These are phyloP conservation scores for Neocucurbitaria cava DNA, from an alignment of 2,329 filamentous ascomycete species.

Conservation along the genomic window DNA sequence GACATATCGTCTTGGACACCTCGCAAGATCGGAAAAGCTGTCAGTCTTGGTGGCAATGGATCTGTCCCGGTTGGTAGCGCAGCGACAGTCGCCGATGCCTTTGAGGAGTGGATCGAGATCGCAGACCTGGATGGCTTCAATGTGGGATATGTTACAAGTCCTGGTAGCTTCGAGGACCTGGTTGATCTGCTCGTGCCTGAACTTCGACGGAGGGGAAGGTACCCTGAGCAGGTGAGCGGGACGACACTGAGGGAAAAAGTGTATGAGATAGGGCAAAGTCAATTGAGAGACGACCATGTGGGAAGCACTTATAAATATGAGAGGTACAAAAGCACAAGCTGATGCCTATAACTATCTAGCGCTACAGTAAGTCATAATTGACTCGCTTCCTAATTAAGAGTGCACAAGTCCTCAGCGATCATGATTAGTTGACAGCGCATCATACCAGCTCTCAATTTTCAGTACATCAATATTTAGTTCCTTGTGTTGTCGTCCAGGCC, in stretches of 20 bases:
- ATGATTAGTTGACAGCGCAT: neutral
- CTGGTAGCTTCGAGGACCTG: slow-evolving; percentile 13
- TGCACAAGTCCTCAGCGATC: neutral
- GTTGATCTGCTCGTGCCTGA: slow-evolving; percentile 10
- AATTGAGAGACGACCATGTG: slow-evolving; percentile 9
- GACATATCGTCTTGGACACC: slow-evolving; percentile 15
- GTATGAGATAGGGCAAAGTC: slow-evolving; percentile 1
- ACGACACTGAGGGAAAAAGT: slow-evolving; percentile 8
- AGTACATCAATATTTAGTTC: too few relatives aligned
- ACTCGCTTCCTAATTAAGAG: too few relatives aligned
- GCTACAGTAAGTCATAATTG: too few relatives aligned
- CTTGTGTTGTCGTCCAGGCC: neutral
- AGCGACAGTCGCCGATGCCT: slow-evolving; percentile 66
- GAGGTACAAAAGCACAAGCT: neutral
- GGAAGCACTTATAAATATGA: slow-evolving; percentile 12
- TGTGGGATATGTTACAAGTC: slow-evolving; percentile 51
- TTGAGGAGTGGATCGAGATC: slow-evolving; percentile 70
- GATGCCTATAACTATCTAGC: too few relatives aligned
- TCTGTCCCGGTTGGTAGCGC: slow-evolving; percentile 68
- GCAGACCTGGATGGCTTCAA: slow-evolving; percentile 77
- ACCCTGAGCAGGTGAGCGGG: neutral
- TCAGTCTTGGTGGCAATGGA: slow-evolving; percentile 69
- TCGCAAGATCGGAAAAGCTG: slow-evolving; percentile 29
- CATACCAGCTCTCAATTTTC: too few relatives aligned
- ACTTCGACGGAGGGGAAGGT: slow-evolving; percentile 7